phyloP scores from a whole-genome alignment of 1,139 yeast species.

The Scheffersomyces titani region DNA sequence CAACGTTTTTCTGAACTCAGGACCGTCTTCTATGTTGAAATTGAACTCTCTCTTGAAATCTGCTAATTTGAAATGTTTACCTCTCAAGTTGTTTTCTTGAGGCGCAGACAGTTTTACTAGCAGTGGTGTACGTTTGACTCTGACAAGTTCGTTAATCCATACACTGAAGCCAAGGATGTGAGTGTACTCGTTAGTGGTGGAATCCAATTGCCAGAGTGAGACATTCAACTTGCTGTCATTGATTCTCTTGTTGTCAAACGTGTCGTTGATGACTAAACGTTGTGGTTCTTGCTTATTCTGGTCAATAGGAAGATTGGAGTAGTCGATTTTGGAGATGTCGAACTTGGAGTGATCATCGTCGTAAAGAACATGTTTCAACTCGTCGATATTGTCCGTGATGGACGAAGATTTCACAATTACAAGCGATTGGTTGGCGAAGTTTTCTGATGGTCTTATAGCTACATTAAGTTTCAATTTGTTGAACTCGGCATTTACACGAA shows the following conservation, averaged over 20 bases:
- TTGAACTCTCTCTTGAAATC: slow-evolving; percentile 21
- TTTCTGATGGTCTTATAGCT: slow-evolving; percentile 17
- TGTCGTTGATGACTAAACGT: slow-evolving; percentile 33
- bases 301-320: slow-evolving; percentile 28
- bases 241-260: slow-evolving; percentile 18
- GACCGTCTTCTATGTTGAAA: slow-evolving; percentile 65
- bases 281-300: slow-evolving; percentile 18
- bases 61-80: slow-evolving; percentile 3
- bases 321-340: slow-evolving; percentile 32
- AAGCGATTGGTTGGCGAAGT: slow-evolving; percentile 17
- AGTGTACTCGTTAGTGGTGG: slow-evolving; percentile 14
- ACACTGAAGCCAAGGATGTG: slow-evolving; percentile 30
- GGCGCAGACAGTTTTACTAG: slow-evolving; percentile 2
- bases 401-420: slow-evolving; percentile 28
- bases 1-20: slow-evolving; percentile 64
- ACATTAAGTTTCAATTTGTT: slow-evolving; percentile 29
- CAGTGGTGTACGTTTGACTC: neutral
- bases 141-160: slow-evolving; percentile 25
- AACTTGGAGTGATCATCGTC: slow-evolving; percentile 5
- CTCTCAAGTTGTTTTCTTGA: neutral
- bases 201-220: slow-evolving; percentile 31
- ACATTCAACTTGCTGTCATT: slow-evolving; percentile 25
- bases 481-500: slow-evolving; percentile 23
- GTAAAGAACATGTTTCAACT: slow-evolving; percentile 9
- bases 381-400: slow-evolving; percentile 9